A percentile compares a stretch with the other conserved stretches of the same genome.
phyloP scores from a whole-genome alignment of 75 land plant species.

The Pinus taeda region DNA sequence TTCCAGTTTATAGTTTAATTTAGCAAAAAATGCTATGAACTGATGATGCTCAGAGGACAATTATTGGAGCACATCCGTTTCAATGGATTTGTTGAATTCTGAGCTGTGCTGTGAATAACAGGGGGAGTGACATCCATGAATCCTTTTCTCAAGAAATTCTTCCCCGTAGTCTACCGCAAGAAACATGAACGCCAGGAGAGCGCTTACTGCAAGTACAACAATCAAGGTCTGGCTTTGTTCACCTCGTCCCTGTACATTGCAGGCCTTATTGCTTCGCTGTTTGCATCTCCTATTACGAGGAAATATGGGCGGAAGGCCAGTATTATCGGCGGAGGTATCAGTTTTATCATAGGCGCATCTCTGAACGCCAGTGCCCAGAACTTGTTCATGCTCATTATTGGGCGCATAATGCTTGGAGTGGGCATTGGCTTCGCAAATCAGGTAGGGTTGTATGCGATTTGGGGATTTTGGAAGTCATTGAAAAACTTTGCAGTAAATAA shows the following conservation, averaged over 20 bases:
- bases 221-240: conserved; percentile 80
- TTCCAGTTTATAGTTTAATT: too few species aligned
- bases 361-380: conserved; percentile 68
- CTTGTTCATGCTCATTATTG: conserved; percentile 65
- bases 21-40: too few species aligned
- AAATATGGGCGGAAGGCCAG: conserved; percentile 54
- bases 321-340: conserved; percentile 61
- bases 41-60: too few species aligned
- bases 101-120: conserved; percentile 10
- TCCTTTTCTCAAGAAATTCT: conserved; percentile 75
- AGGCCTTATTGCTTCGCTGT: conserved; percentile 61
- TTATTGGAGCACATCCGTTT: too few species aligned
- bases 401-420: conserved; percentile 85
- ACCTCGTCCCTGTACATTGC: conserved; percentile 88
- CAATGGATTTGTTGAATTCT: too few species aligned
- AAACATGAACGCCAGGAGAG: conserved; percentile 42
- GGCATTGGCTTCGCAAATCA: conserved; percentile 93
- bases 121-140: conserved; percentile 95
- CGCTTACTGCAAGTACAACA: conserved; percentile 87
- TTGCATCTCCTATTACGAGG: conserved; percentile 69
- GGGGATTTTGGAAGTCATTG: neutral
- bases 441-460: conserved; percentile 25
- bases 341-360: conserved; percentile 66
- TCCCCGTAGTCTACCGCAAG: conserved; percentile 55
- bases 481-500: too few species aligned